Evolutionary conservation across 176 grass and related monocot species (phyloP), one percentile per base, ranked within the genome.

Genomic region (Oryza officinalis): DNA sequence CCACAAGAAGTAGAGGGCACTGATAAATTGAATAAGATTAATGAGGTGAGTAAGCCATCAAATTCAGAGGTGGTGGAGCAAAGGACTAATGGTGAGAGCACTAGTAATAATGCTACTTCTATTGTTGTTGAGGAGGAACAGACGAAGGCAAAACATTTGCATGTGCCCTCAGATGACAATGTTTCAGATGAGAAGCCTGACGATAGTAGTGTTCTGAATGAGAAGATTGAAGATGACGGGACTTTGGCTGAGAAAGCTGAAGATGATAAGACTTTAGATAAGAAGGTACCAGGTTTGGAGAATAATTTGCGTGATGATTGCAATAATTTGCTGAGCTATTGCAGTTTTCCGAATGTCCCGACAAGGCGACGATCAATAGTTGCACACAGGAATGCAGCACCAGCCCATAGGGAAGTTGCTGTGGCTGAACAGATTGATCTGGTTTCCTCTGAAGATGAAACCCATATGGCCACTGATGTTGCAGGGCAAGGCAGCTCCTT

Each of bases 301-400:
- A 83, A 64, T 61, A 80, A 28, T 74, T 68, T 71, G 18, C 49
- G 10, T 66, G 84, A 66, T 71, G 85, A 84, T 60, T 27, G 65
- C 52, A 80, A 26, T 22, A 71, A 82, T 81, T 73, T 96, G 80
- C 75, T 96, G 50, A 90, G 83, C 49, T 74, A 74, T 54, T 89
- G 91, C 89, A 83, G 54, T 71, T 87, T 92, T 89, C 75, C 86
- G 57, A 94, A 77, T 78, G 83, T 91, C 27, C 88, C 91, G 15
- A 99, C 83, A 28, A 93, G 84, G 80, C 89, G 83, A 13, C 77
- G 91, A 60, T 90, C 93, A 76, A 10, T 91, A 73, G 23, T 90
- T 77, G 30, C 80, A 64, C 86, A 92, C 54, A 96, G 67, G 84
- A 90, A 87, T 79, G 32, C 63, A 67, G 18, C 77, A 69, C 52